Evolutionary conservation across 139 green algal genomes (phyloP), one percentile per base, ranked within the genome.

Genomic region (Chlamydomonas asymmetrica): DNA sequence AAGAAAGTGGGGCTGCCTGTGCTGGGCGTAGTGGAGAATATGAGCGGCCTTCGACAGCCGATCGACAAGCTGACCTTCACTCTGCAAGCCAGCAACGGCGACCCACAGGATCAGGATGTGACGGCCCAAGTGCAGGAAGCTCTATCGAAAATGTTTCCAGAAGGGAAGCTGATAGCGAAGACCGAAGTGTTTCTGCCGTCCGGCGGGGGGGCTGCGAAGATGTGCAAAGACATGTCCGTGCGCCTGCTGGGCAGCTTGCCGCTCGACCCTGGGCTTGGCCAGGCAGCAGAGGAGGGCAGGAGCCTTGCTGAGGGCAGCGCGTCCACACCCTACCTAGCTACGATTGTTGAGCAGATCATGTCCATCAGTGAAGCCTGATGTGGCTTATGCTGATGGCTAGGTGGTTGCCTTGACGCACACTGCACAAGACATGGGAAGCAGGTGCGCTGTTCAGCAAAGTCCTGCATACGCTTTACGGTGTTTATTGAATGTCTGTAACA

Each of bases 11-110:
- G 80, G 9, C 76, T 95, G 29, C 83, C 76, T 6, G 88, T 99
- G 31, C 80, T 99, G 37, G 96, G 96, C 0, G 92, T 99, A 27
- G 93, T 99, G 48, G 96, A 99, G 84, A 99, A 99, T 81, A 99
- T 99, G 96, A 86, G 70, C 13, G 89, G 85, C 0, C 84, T 98
- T 68, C 76, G 78, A 39, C 66, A 88, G 62, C 85, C 80, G 2
- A 41, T 94, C 18, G 23, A 61, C 0, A 29, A 41, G 7, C 74
- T 97, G 37, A 71, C n/a, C n/a, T 95, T 96, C n/a, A n/a, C n/a
- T n/a, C n/a, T n/a, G n/a, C n/a, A n/a, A n/a, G 5, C 13, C 7
- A 8, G 56, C 34, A 27, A 2, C 59, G 10, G 66, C 18, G 7
- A 16, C 18, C 3, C 39, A 35, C 45, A 22, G 37, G 63, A 68